Evolutionary conservation across 805 yeast species (phyloP).

Genomic region (Candida dajiaensis): DNA sequence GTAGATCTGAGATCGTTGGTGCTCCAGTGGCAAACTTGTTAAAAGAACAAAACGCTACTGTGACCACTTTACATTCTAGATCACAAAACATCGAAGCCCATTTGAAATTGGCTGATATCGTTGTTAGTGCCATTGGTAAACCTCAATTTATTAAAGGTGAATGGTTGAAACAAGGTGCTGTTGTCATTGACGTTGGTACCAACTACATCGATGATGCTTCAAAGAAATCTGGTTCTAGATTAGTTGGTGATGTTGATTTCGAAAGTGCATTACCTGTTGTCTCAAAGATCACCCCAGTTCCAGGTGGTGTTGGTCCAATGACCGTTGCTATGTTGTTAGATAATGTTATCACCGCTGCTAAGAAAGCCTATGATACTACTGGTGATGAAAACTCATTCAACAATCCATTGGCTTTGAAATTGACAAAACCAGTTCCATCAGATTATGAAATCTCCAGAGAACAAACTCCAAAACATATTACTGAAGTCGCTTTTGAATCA

Average conservation of each 20-base stretch:
- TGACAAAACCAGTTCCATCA: conserved; percentile 72
- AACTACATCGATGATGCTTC: conserved; percentile 75
- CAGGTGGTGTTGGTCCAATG: conserved; percentile 99
- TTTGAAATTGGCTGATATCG: conserved; percentile 72
- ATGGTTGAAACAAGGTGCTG: conserved; percentile 79
- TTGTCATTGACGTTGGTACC: conserved; percentile 93
- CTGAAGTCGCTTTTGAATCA: conserved; percentile 68
- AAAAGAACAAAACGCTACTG: conserved; percentile 73
- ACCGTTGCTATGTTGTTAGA: conserved; percentile 90
- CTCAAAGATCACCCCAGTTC: conserved; percentile 85
- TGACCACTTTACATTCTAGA: conserved; percentile 77
- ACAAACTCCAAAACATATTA: conserved; percentile 81
- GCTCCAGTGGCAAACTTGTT: conserved; percentile 84
- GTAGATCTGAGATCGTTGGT: conserved; percentile 94
- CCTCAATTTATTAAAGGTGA: conserved; percentile 83
- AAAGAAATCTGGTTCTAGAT: conserved; percentile 69
- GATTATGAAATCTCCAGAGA: conserved; percentile 87
- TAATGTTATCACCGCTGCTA: conserved; percentile 67
- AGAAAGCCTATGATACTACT: conserved; percentile 31
- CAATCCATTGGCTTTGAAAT: conserved; percentile 46
- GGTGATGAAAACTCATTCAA: conserved; percentile 16
- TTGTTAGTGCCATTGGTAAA: conserved; percentile 87
- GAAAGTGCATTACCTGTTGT: conserved; percentile 59
- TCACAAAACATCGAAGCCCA: conserved; percentile 54
- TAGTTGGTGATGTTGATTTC: conserved; percentile 95